Percentiles rank a stretch among this genome's conserved stretches.
Evolutionary conservation across 176 grass and related monocot genomes (phyloP).

Genomic region (Phoenix roebelenii): DNA sequence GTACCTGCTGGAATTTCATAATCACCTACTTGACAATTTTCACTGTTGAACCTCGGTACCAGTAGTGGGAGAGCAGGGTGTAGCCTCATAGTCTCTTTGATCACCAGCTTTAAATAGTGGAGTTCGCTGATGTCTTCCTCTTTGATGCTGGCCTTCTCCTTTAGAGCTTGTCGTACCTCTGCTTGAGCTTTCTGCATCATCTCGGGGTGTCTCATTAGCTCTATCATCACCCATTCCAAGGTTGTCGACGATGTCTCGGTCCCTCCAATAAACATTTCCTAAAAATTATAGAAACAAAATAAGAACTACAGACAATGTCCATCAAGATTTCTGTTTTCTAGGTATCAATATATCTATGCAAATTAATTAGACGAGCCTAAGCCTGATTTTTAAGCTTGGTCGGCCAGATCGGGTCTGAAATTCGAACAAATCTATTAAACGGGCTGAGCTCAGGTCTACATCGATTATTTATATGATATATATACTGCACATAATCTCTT

Average conservation of each 20-base stretch:
- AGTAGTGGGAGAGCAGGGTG: background rate
- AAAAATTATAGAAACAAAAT: too few species aligned
- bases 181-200: constrained; percentile 5
- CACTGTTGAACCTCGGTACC: background rate
- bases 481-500: too few species aligned
- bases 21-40: background rate
- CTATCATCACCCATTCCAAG: constrained; percentile 10
- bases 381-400: too few species aligned
- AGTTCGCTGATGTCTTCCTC: background rate
- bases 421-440: too few species aligned
- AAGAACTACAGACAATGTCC: too few species aligned
- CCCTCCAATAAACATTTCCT: constrained; percentile 4
- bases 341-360: too few species aligned
- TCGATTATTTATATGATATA: too few species aligned
- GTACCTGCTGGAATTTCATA: background rate
- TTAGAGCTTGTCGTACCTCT: background rate
- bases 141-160: background rate
- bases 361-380: too few species aligned
- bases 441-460: too few species aligned
- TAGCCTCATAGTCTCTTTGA: constrained; percentile 7
- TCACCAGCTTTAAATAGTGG: background rate
- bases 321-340: too few species aligned
- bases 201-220: background rate
- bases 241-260: background rate
- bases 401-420: too few species aligned